Base-by-base conservation (phyloP, 106 monocot species). In the Dendrobium huoshanense region DNA sequence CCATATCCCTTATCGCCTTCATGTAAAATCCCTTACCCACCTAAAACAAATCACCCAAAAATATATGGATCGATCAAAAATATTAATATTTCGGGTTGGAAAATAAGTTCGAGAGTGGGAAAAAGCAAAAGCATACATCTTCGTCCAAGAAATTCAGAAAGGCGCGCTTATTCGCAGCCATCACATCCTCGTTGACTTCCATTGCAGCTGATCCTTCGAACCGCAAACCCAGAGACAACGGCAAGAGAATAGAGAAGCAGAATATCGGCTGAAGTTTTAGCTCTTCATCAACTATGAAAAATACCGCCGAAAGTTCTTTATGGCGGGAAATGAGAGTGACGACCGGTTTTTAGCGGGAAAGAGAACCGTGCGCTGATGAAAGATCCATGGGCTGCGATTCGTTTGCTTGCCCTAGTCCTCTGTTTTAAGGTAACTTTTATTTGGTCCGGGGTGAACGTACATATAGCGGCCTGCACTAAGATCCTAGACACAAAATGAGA, bases 121-220 rank as follows among this genome's bases (percentile, higher is more conserved):
- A 58, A 40, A 44, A 29, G 70, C 33, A 9, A 17, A 61, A 67
- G 41, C 84, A 54, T 83, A 97, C 96, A 73, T 94, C 94, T 83
- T 94, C 90, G 40, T 97, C 94, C 19, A 97, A 79, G 84, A 94
- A 94, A 51, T 97, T 90, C 17, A 97, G 55, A 82, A 97, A 94
- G 40, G 90, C 83, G 11, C 96, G 88, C 89, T 94, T 97, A 89
- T 97, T 85, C 67, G 89, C 88, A 7, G 90, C 94, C 82, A 94
- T 82, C 58, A 85, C 76, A 19, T 94, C 96, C 85, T 97, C 96
- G 86, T 92, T 97, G 89, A 91, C 75, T 40, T 97, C 94, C 96
- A 97, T 97, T 75, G 43, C 79, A 77, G 55, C 77, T 2, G 33
- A 44, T 20, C 74, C n/a, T 8, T 54, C 22, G 9, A 48, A 41